Percentiles rank a stretch among this genome's conserved stretches.
phyloP scores from a whole-genome alignment of 2,329 filamentous ascomycete genomes.

The Colletotrichum ledebouriae region DNA sequence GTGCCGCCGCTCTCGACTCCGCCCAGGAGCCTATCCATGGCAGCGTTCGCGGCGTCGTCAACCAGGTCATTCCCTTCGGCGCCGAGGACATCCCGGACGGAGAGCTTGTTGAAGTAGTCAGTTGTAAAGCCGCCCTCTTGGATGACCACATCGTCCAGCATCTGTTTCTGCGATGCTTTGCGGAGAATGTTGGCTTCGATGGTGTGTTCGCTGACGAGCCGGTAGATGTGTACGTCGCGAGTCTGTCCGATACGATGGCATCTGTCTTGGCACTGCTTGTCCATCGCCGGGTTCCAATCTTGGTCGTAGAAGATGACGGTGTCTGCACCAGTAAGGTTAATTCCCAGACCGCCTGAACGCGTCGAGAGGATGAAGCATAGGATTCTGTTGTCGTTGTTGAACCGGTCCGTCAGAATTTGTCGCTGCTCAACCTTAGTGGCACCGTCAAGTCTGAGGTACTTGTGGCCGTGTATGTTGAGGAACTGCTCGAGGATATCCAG shows the following conservation, averaged over 20 bases:
- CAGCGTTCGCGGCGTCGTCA: conserved; percentile 80
- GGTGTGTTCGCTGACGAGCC: conserved; percentile 91
- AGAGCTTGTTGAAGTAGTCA: conserved; percentile 90
- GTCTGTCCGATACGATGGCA: conserved; percentile 98
- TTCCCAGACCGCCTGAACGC: conserved; percentile 91
- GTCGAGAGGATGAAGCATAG: conserved; percentile 96
- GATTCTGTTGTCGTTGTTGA: conserved; percentile 94
- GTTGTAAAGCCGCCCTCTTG: conserved; percentile 99
- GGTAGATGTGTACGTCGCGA: conserved; percentile 97
- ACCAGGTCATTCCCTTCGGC: conserved; percentile 66
- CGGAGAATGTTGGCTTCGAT: conserved; percentile 98
- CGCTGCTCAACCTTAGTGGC: conserved; percentile 95
- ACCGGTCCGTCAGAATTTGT: conserved; percentile 94
- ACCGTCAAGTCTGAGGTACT: conserved; percentile 96
- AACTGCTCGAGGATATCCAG: conserved; percentile 98
- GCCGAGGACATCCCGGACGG: conserved; percentile 76
- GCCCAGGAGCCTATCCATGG: conserved; percentile 88
- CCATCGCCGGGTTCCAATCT: conserved; percentile 99
- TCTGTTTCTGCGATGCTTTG: conserved; percentile 96
- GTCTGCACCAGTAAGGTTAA: conserved; percentile 96
- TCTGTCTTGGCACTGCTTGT: conserved; percentile 98
- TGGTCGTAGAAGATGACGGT: conserved; percentile 99
- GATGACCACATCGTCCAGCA: conserved; percentile 98
- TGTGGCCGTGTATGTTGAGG: conserved; percentile 96
- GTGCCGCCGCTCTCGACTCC: conserved; percentile 72